Conservation (phyloP, 352 stramenopile genomes). For the Phytophthora podocarpi region DNA sequence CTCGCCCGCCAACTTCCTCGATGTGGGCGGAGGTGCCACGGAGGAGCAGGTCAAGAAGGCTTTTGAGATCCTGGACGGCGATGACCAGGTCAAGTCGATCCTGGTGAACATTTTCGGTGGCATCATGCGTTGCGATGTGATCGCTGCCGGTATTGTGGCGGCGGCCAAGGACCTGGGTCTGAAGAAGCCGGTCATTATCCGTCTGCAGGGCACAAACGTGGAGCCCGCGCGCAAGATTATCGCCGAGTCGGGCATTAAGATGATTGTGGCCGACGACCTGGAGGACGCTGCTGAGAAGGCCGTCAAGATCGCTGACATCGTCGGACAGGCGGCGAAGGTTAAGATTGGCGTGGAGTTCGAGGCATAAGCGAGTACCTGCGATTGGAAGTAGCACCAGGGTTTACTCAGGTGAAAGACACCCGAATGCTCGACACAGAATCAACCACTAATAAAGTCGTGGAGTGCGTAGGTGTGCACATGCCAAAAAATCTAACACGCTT, state of each 20-base stretch:
- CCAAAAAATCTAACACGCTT: conserved; percentile 14
- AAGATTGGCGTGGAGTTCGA: conserved; percentile 80
- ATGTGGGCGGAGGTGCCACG: conserved; percentile 96
- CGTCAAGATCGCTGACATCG: conserved; percentile 90
- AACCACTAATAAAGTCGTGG: conserved; percentile 36
- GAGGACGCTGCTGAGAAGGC: conserved; percentile 96
- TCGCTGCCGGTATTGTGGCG: conserved; percentile 96
- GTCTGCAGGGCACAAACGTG: conserved; percentile 98
- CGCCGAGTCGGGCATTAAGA: conserved; percentile 92
- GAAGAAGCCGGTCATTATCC: conserved; percentile 98
- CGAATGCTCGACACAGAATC: conserved; percentile 33
- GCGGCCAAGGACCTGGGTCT: conserved; percentile 96
- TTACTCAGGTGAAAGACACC: conserved; percentile 32
- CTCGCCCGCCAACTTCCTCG: conserved; percentile 98
- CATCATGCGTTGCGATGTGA: conserved; percentile 99
- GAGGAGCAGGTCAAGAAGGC: conserved; percentile 91
- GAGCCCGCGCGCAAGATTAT: conserved; percentile 95
- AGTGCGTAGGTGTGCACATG: conserved; percentile 29
- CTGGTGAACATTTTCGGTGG: conserved; percentile 99
- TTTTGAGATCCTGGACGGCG: conserved; percentile 86
- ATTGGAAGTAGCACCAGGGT: conserved; percentile 23
- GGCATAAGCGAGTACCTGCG: conserved; percentile 40
- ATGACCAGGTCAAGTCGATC: conserved; percentile 97
- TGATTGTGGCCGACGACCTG: conserved; percentile 95
- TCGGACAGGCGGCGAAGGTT: conserved; percentile 71